These are phyloP conservation scores for Farysia itapuensis DNA, from an alignment of 1,284 basidiomycete genomes.

Conservation along the genomic window DNA sequence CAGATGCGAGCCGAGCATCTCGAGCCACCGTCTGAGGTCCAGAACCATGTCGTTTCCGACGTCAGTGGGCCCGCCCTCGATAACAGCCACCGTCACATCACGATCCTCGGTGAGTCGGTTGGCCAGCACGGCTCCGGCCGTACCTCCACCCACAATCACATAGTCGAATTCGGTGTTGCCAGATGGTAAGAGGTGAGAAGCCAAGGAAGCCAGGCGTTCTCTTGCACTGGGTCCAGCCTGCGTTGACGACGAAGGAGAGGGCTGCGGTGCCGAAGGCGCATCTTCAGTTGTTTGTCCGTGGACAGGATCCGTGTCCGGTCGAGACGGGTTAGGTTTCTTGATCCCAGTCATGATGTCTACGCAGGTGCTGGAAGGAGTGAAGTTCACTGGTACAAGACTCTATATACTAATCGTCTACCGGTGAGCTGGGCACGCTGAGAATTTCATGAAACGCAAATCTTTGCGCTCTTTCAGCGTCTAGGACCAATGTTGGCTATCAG, in stretches of 20 bases:
- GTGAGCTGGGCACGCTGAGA: too few species aligned
- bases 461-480: background rate
- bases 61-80: slow-evolving; percentile 60
- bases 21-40: slow-evolving; percentile 58
- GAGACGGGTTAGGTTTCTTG: slow-evolving; percentile 37
- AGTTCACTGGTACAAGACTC: too few species aligned
- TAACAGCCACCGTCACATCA: slow-evolving; percentile 56
- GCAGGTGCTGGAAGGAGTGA: too few species aligned
- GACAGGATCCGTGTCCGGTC: slow-evolving; percentile 40
- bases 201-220: slow-evolving; percentile 46
- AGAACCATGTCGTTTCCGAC: slow-evolving; percentile 56
- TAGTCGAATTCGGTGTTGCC: slow-evolving; percentile 57
- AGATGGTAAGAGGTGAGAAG: slow-evolving; percentile 48
- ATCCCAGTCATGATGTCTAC: too few species aligned
- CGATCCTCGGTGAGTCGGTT: slow-evolving; percentile 59
- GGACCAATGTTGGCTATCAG: too few species aligned
- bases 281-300: slow-evolving; percentile 44
- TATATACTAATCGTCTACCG: too few species aligned
- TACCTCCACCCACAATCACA: slow-evolving; percentile 59
- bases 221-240: slow-evolving; percentile 17
- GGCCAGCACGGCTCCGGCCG: slow-evolving; percentile 59
- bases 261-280: slow-evolving; percentile 12
- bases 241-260: slow-evolving; percentile 7
- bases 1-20: slow-evolving; percentile 58
- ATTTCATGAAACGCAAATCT: background rate